phyloP scores from a whole-genome alignment of 1,284 basidiomycete species.

The Ustilago shanxiensis region DNA sequence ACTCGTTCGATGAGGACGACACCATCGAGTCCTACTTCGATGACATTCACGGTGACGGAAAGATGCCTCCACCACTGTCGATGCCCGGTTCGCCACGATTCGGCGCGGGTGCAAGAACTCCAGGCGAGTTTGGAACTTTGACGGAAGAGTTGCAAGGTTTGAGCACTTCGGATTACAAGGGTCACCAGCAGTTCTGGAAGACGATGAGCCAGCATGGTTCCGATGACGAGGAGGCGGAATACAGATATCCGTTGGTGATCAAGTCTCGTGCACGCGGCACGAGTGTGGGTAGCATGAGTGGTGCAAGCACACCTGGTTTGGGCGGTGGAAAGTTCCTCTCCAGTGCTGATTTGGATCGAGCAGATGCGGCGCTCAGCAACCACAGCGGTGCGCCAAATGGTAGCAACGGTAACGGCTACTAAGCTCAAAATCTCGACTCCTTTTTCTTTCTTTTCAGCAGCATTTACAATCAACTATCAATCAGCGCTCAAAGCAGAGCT shows the following conservation, averaged over 20 bases:
- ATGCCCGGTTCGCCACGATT: constrained; percentile 86
- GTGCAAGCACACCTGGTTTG: constrained; percentile 61
- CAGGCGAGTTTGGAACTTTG: constrained; percentile 65
- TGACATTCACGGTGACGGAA: constrained; percentile 74
- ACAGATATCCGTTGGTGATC: constrained; percentile 62
- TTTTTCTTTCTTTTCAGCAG: background rate
- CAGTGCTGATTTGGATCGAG: constrained; percentile 57
- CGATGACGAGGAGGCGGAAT: constrained; percentile 63
- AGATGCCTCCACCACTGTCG: constrained; percentile 78
- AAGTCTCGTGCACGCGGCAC: constrained; percentile 57
- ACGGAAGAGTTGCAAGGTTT: constrained; percentile 65
- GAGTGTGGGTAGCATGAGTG: constrained; percentile 63
- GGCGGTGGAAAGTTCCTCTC: constrained; percentile 59
- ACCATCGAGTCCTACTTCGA: constrained; percentile 76
- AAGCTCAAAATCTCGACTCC: background rate
- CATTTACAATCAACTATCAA: no score
- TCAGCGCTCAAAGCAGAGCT: no score
- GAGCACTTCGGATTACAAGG: constrained; percentile 63
- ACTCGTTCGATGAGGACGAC: constrained; percentile 80
- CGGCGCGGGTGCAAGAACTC: constrained; percentile 54
- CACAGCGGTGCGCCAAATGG: constrained; percentile 46
- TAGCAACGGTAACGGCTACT: constrained; percentile 10
- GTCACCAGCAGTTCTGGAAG: constrained; percentile 62
- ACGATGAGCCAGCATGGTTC: constrained; percentile 60
- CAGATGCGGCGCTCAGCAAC: constrained; percentile 61